Evolutionary conservation across 202 grass and related monocot species (phyloP).

Genomic region (Musa balbisiana): DNA sequence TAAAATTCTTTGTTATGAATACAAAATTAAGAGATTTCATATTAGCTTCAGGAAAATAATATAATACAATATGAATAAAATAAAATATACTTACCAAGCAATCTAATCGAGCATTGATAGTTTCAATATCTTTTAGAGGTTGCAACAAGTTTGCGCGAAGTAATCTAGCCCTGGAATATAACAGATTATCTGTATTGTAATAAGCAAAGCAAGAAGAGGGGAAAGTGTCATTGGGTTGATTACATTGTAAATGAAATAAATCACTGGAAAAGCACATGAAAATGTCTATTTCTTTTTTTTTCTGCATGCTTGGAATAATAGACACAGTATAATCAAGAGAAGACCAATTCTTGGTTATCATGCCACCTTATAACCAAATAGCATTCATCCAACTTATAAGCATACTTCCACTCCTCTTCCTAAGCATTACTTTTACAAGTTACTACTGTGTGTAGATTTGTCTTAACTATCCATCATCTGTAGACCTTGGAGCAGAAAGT

Average conservation of each 20-base stretch:
- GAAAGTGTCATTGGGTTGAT: background rate
- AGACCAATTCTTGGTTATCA: background rate
- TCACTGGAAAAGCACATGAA: background rate
- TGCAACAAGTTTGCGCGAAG: slow-evolving; percentile 92
- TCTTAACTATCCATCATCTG: too few species aligned
- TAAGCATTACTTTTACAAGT: too few species aligned
- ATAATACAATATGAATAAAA: background rate
- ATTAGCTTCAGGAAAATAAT: background rate
- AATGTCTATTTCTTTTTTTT: background rate
- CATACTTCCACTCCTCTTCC: too few species aligned
- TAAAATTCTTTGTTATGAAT: background rate
- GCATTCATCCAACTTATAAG: background rate
- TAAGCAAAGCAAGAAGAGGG: background rate
- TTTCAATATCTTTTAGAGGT: slow-evolving; percentile 84
- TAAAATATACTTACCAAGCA: slow-evolving; percentile 67
- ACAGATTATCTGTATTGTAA: slow-evolving; percentile 1
- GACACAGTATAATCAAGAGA: background rate
- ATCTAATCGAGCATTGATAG: slow-evolving; percentile 82
- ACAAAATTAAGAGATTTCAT: background rate
- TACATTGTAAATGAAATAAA: background rate
- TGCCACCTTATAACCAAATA: background rate
- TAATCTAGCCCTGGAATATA: slow-evolving; percentile 62
- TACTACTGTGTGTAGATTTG: too few species aligned
- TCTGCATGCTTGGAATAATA: background rate
- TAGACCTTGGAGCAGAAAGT: too few species aligned